Conservation (phyloP, 1,284 basidiomycete genomes). For the Apiotrichum akiyoshidainum region DNA sequence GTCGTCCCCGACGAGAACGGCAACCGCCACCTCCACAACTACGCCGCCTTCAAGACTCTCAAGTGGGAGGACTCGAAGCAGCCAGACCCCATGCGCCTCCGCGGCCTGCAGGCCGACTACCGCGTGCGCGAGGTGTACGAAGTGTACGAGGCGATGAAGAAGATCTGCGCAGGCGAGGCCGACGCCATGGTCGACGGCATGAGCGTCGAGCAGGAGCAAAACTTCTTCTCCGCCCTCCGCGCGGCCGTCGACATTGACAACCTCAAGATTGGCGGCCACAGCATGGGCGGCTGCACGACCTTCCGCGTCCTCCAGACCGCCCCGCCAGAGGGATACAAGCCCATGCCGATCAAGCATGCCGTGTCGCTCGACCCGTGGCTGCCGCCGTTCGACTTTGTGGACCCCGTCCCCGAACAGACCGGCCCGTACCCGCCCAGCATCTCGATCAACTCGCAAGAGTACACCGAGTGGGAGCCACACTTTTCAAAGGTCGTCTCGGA, state of each 20-base stretch:
- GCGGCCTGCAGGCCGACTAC: conserved; percentile 64
- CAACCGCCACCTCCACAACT: not conserved
- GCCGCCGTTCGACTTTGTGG: conserved; percentile 56
- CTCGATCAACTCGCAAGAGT: conserved; percentile 69
- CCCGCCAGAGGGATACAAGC: conserved; percentile 30
- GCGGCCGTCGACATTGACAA: conserved; percentile 50
- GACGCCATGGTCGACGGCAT: conserved; percentile 11
- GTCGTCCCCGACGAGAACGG: conserved; percentile 29
- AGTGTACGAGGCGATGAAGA: conserved; percentile 51
- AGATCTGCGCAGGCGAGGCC: conserved; percentile 18
- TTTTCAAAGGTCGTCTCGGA: conserved; percentile 60
- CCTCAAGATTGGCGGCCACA: conserved; percentile 64
- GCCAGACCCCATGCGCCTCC: conserved; percentile 50
- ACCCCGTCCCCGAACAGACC: not conserved
- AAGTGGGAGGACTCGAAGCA: not conserved
- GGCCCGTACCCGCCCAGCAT: conserved; percentile 51
- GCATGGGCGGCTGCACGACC: conserved; percentile 71
- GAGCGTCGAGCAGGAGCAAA: not conserved
- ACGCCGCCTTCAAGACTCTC: conserved; percentile 4
- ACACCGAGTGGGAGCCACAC: conserved; percentile 64
- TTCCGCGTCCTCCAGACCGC: conserved; percentile 20
- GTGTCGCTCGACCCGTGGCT: conserved; percentile 70
- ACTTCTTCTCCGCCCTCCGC: conserved; percentile 53
- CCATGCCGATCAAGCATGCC: conserved; percentile 56
- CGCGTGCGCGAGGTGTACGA: conserved; percentile 65